Evolutionary conservation across 257 asterid species (phyloP), one percentile per base, ranked within the genome.

Genomic region (Gynochthodes officinalis): DNA sequence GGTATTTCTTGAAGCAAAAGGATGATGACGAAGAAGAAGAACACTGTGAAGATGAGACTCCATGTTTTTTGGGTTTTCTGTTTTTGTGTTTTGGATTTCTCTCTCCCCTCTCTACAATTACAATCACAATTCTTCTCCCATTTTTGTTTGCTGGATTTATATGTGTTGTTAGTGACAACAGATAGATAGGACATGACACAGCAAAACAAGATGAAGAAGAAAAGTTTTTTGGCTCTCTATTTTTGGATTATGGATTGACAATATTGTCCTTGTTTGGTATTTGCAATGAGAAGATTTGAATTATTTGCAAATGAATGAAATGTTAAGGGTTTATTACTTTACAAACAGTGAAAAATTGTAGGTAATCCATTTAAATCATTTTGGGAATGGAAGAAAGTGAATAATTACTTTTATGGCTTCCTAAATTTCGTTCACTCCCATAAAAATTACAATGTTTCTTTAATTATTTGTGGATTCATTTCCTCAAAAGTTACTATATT

Each of bases 1-100:
- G 69, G 48, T 19, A n/a, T 16, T 21, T 59, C 44, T 69, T 69
- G 79, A 61, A 52, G 68, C 32, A 27, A 54, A 52, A 23, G 30
- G 48, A 33, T 33, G 53, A 48, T 11, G 32, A 43, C 10, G 67
- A 69, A 2, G 74, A 58, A 32, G 52, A 61, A 21, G 21, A 46
- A 8, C 44, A 69, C 4, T 28, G 60, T 49, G 64, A 23, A 25
- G 23, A 68, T 14, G 8, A 39, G 43, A 40, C 7, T 76, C 76
- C 80, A 76, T 76, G 50, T 44, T 59, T 68, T 53, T 60, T 68
- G 66, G 49, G 28, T 0, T 73, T 52, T 50, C 52, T 23, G 43
- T 46, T 55, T 60, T 44, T 18, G 28, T 32, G 18, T 49, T 50
- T 1, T 7, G 19, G 63, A 37, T 49, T 23, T 23, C 23, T 76